phyloP scores from a whole-genome alignment of 2,329 filamentous ascomycete genomes.

The Alternaria tenuissima region DNA sequence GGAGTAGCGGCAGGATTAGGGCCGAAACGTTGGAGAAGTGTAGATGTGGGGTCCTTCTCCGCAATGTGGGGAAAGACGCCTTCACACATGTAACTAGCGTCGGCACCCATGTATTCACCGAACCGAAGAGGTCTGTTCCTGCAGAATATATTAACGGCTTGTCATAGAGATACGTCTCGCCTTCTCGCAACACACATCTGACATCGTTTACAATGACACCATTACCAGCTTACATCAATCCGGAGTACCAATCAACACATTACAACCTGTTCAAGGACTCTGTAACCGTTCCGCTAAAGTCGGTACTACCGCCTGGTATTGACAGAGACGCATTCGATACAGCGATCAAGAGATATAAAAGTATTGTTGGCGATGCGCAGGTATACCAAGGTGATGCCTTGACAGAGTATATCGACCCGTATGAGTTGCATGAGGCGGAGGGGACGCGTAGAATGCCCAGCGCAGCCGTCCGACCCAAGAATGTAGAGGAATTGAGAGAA shows the following conservation, averaged over 20 bases:
- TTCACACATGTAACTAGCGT: neutral
- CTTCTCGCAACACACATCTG: neutral
- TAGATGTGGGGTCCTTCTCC: slow-evolving; percentile 28
- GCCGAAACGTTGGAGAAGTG: slow-evolving; percentile 9
- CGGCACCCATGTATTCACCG: neutral
- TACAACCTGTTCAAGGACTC: slow-evolving; percentile 53
- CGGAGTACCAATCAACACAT: slow-evolving; percentile 55
- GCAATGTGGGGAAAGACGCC: slow-evolving; percentile 23
- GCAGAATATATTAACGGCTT: slow-evolving; percentile 3
- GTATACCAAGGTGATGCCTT: slow-evolving; percentile 52
- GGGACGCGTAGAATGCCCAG: slow-evolving; percentile 54
- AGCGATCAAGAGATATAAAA: slow-evolving; percentile 49
- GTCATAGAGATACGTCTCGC: neutral
- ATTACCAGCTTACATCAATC: slow-evolving; percentile 46
- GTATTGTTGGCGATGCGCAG: slow-evolving; percentile 49
- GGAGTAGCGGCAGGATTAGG: neutral
- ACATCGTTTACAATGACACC: slow-evolving; percentile 20
- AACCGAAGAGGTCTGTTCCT: neutral
- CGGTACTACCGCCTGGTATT: slow-evolving; percentile 54
- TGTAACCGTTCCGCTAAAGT: slow-evolving; percentile 48
- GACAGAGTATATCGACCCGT: slow-evolving; percentile 58
- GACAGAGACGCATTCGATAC: slow-evolving; percentile 48
- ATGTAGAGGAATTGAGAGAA: slow-evolving; percentile 30
- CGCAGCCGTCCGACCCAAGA: slow-evolving; percentile 53
- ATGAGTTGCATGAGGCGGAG: slow-evolving; percentile 55